These are phyloP conservation scores for Aspergillus hortae DNA, from an alignment of 2,329 filamentous ascomycete genomes.

Conservation along the genomic window DNA sequence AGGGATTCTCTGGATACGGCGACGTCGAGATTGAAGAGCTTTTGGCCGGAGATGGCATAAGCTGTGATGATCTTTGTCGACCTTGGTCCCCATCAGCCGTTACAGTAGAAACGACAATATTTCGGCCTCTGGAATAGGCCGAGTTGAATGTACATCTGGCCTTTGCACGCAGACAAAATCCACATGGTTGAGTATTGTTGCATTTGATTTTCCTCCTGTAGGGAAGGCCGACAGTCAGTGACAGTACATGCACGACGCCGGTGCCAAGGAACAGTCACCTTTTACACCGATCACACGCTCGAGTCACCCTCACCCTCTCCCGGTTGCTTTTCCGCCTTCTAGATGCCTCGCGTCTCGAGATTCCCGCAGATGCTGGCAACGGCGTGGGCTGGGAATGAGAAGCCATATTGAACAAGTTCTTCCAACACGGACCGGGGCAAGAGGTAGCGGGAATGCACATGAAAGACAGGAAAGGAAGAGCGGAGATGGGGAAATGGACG, in stretches of 20 bases:
- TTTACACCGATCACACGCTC: conserved; percentile 37
- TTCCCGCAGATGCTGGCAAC: background rate
- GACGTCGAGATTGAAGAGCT: too few species aligned
- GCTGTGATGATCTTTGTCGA: too few species aligned
- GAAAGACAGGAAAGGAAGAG: background rate
- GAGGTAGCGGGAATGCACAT: background rate
- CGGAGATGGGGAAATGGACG: background rate
- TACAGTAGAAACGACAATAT: background rate
- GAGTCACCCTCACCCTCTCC: conserved; percentile 32
- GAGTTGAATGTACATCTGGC: conserved; percentile 13
- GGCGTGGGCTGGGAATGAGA: background rate
- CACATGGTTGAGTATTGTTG: conserved; percentile 52
- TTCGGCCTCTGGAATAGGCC: conserved; percentile 12
- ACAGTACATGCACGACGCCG: background rate
- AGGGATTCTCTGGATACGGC: too few species aligned
- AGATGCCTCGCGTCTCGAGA: background rate
- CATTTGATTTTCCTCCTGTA: conserved; percentile 53
- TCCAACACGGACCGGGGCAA: too few species aligned
- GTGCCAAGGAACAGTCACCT: conserved; percentile 27
- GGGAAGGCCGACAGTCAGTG: background rate
- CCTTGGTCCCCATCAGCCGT: too few species aligned
- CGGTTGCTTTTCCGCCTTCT: background rate
- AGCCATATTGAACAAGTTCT: background rate
- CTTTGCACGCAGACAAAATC: conserved; percentile 13
- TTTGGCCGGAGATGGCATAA: too few species aligned